Percentiles rank a stretch among this genome's conserved stretches.
Conservation (phyloP, 805 yeast genomes). For the Tetrapisispora arboricola region DNA sequence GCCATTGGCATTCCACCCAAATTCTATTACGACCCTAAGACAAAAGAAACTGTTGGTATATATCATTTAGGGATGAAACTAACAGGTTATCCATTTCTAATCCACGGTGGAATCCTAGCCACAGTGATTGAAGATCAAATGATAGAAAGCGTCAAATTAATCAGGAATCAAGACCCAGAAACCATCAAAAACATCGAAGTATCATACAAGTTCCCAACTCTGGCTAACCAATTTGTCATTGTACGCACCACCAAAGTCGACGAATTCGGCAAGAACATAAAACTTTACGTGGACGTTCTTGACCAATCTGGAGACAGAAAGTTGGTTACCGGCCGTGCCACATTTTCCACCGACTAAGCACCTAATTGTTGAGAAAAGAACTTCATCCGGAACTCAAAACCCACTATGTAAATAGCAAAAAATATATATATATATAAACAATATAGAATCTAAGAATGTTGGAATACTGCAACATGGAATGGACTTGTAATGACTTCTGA, state of each 20-base stretch:
- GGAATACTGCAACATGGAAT: no score
- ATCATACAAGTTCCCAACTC: constrained; percentile 59
- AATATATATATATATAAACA: no score
- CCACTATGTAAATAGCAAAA: background rate
- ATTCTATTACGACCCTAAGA: constrained; percentile 47
- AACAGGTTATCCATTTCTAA: constrained; percentile 78
- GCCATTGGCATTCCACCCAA: constrained; percentile 69
- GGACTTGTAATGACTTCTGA: no score
- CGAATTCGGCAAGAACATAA: constrained; percentile 26
- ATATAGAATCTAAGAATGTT: no score
- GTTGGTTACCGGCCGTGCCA: constrained; percentile 49
- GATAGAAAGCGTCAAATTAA: constrained; percentile 41
- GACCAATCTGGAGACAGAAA: constrained; percentile 41
- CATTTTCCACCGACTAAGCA: constrained; percentile 29
- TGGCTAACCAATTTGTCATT: constrained; percentile 67
- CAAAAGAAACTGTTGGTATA: constrained; percentile 52
- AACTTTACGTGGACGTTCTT: constrained; percentile 38
- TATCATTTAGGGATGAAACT: constrained; percentile 68
- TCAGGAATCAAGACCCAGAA: constrained; percentile 22
- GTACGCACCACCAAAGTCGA: constrained; percentile 41
- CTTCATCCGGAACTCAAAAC: no score
- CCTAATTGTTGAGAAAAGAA: no score
- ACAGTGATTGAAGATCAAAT: constrained; percentile 70
- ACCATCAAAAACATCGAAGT: constrained; percentile 32
- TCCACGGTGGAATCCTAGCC: constrained; percentile 85